Conservation (phyloP, 2,329 filamentous ascomycete species). For the Penicillium rolfsii region DNA sequence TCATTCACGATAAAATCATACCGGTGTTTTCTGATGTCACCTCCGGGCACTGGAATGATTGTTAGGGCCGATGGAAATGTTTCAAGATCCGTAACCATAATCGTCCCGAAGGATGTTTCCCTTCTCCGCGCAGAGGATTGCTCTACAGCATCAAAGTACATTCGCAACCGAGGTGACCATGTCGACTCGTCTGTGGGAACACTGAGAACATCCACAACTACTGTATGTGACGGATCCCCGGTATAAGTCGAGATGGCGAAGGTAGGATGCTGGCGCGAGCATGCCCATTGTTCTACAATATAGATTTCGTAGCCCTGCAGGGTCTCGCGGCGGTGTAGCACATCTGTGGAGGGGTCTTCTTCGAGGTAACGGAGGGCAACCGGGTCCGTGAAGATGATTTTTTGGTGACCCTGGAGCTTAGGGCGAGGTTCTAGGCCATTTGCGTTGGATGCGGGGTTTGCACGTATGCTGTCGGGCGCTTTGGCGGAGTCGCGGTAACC, state of each 20-base stretch:
- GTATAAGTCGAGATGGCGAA: constrained; percentile 93
- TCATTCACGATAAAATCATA: constrained; percentile 92
- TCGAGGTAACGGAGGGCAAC: constrained; percentile 76
- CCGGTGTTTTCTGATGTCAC: constrained; percentile 78
- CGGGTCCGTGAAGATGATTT: constrained; percentile 67
- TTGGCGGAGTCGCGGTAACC: constrained; percentile 36
- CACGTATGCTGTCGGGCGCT: constrained; percentile 25
- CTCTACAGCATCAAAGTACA: constrained; percentile 85
- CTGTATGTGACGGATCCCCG: constrained; percentile 75
- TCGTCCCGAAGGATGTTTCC: constrained; percentile 76
- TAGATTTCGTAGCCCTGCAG: constrained; percentile 90
- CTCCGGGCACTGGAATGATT: constrained; percentile 86
- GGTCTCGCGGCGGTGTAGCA: constrained; percentile 71
- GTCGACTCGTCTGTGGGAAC: constrained; percentile 77
- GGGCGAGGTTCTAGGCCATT: constrained; percentile 20
- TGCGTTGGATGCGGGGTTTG: constrained; percentile 25
- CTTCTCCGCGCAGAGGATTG: constrained; percentile 83
- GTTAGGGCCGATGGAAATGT: constrained; percentile 89
- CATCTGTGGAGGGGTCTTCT: constrained; percentile 74
- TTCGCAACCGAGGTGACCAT: constrained; percentile 77
- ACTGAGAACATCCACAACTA: constrained; percentile 78
- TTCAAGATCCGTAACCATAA: constrained; percentile 94
- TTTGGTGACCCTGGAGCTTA: constrained; percentile 51
- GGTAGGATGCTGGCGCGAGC: constrained; percentile 85
- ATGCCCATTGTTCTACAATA: constrained; percentile 96